Conservation (phyloP, 768 basidiomycete species). For the Coprinopsis sp. region DNA sequence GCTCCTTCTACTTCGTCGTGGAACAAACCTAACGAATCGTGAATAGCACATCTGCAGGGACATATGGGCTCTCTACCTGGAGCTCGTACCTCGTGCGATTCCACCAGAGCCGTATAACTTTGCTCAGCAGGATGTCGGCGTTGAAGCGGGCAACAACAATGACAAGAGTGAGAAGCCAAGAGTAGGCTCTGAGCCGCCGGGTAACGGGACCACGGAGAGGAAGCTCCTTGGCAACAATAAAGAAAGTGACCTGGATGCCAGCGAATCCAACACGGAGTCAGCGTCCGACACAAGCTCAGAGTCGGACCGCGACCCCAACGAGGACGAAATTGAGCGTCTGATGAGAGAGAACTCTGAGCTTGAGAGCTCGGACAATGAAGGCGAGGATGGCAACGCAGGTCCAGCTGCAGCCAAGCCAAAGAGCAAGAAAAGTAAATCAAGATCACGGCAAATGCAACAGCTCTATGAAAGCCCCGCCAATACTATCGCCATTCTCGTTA, state of each 20-base stretch:
- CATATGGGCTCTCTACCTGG: slow-evolving; percentile 75
- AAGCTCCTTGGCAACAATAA: not conserved
- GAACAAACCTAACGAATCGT: not conserved
- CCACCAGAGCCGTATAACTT: slow-evolving; percentile 56
- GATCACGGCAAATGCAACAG: slow-evolving; percentile 9
- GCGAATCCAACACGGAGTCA: slow-evolving; percentile 1
- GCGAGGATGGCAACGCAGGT: slow-evolving; percentile 7
- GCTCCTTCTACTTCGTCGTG: not conserved
- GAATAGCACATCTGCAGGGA: slow-evolving; percentile 71
- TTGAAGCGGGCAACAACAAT: slow-evolving; percentile 4
- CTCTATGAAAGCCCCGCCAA: slow-evolving; percentile 37
- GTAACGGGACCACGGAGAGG: not conserved
- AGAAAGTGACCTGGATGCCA: slow-evolving; percentile 8
- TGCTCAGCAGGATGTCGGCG: slow-evolving; percentile 25
- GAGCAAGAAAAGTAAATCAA: slow-evolving; percentile 20
- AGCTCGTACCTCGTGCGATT: slow-evolving; percentile 53
- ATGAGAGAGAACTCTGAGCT: slow-evolving; percentile 15
- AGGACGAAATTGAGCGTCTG: slow-evolving; percentile 15
- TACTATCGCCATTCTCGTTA: slow-evolving; percentile 62
- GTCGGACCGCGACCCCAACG: slow-evolving; percentile 4
- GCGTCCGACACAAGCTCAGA: slow-evolving; percentile 10
- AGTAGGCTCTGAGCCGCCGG: not conserved
- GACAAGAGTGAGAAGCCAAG: not conserved
- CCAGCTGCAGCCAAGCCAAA: slow-evolving; percentile 23
- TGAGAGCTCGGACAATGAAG: slow-evolving; percentile 17